Conservation (phyloP, 208 protist species). For the Leishmania major region DNA sequence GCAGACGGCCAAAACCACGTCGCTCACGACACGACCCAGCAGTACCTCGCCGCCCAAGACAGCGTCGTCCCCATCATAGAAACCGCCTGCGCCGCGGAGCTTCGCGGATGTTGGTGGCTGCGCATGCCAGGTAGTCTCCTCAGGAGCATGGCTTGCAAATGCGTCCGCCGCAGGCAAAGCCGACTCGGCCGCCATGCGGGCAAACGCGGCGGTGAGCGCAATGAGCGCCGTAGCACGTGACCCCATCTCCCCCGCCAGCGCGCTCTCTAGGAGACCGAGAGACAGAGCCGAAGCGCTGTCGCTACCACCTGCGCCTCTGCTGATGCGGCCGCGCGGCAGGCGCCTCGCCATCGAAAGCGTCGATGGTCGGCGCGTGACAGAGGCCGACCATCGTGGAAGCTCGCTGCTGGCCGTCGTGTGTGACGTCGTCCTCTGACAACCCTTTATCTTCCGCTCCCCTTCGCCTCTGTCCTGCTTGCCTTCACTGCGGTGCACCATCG, state of each 20-base stretch:
- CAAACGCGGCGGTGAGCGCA: constrained; percentile 10
- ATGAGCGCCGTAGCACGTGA: constrained; percentile 7
- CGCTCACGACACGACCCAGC: constrained; percentile 10
- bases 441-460: not conserved
- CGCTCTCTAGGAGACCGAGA: not conserved
- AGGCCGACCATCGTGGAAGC: not conserved
- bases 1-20: constrained; percentile 19
- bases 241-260: constrained; percentile 5
- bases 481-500: not conserved
- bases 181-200: not conserved
- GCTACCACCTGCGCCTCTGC: not conserved
- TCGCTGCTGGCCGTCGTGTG: not conserved
- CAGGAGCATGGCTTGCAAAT: not conserved
- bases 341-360: constrained; percentile 3
- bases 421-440: not conserved
- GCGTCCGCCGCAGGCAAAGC: not conserved
- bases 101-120: not conserved
- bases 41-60: not conserved
- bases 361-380: not conserved
- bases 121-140: not conserved
- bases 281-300: not conserved
- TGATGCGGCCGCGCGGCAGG: not conserved
- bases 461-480: not conserved
- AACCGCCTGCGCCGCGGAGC: not conserved
- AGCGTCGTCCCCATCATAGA: not conserved